Percentiles rank a stretch among this genome's conserved stretches.
phyloP scores from a whole-genome alignment of 345 rosid species.

The Melaleuca alternifolia region DNA sequence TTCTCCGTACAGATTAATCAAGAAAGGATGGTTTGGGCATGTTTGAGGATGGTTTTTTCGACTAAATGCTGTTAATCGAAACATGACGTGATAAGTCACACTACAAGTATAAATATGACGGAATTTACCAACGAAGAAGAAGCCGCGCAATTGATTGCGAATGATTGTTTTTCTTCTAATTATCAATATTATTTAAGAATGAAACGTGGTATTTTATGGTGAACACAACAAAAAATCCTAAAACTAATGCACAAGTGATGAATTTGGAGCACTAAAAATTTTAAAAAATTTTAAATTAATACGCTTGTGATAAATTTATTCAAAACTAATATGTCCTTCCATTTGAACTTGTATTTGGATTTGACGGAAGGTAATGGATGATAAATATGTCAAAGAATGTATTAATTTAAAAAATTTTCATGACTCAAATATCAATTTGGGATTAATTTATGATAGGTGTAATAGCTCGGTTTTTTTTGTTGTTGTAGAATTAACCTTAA shows the following conservation, averaged over 20 bases:
- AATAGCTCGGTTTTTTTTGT: too few relatives aligned
- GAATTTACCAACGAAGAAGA: background rate
- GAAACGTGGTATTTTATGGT: too few relatives aligned
- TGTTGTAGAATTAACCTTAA: background rate
- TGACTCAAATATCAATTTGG: too few relatives aligned
- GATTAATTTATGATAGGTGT: accelerated
- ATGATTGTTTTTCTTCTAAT: background rate
- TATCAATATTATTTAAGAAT: too few relatives aligned
- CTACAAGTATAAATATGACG: background rate
- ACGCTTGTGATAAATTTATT: too few relatives aligned
- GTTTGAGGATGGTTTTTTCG: background rate
- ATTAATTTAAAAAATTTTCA: accelerated
- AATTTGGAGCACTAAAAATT: background rate
- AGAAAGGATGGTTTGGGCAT: background rate
- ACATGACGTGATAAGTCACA: background rate
- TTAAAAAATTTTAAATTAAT: too few relatives aligned
- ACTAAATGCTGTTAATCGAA: background rate
- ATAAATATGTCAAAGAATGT: too few relatives aligned
- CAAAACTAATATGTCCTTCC: too few relatives aligned
- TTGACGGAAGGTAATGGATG: accelerated
- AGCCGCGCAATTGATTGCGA: background rate
- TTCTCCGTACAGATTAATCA: background rate
- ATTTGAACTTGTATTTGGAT: too few relatives aligned
- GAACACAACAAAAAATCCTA: accelerated
- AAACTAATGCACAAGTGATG: background rate